A percentile compares a stretch with the other conserved stretches of the same genome.
phyloP scores from a whole-genome alignment of 352 stramenopile genomes.

The Phytophthora colocasiae region DNA sequence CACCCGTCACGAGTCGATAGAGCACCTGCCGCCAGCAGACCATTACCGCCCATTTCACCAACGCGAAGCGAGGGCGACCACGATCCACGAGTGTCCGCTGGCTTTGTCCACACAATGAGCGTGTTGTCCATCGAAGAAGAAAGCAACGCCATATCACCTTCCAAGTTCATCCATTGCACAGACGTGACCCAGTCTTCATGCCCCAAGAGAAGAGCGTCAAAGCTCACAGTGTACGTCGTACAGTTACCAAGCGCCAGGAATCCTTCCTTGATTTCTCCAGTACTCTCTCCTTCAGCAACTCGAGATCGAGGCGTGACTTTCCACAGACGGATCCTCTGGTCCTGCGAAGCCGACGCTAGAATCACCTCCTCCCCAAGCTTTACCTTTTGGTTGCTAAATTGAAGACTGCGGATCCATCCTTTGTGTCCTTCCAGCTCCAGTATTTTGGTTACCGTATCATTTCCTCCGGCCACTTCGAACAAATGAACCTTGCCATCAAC shows the following conservation, averaged over 20 bases:
- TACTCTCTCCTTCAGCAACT: background rate
- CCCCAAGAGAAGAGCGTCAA: constrained; percentile 70
- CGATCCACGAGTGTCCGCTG: constrained; percentile 19
- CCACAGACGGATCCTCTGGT: constrained; percentile 78
- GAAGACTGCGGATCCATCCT: constrained; percentile 73
- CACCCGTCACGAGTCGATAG: constrained; percentile 35
- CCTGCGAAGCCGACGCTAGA: constrained; percentile 74
- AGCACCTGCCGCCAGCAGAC: constrained; percentile 50
- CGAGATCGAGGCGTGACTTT: constrained; percentile 39
- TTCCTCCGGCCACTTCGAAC: constrained; percentile 46
- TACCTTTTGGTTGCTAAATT: constrained; percentile 40
- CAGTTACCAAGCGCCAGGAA: constrained; percentile 39
- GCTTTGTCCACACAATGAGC: constrained; percentile 66
- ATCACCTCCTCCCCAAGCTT: constrained; percentile 17
- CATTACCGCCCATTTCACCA: constrained; percentile 65
- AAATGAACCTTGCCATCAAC: constrained; percentile 76
- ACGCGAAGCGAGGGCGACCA: constrained; percentile 66
- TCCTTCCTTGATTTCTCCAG: constrained; percentile 31
- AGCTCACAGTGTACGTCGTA: constrained; percentile 55
- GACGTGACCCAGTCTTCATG: constrained; percentile 88
- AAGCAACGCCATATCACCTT: constrained; percentile 40
- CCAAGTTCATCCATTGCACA: constrained; percentile 56
- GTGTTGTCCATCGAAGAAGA: constrained; percentile 86
- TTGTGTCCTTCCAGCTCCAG: constrained; percentile 65
- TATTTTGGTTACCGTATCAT: constrained; percentile 33